These are phyloP conservation scores for Syzygium syzygioides DNA, from an alignment of 441 rosid species.

Conservation along the genomic window DNA sequence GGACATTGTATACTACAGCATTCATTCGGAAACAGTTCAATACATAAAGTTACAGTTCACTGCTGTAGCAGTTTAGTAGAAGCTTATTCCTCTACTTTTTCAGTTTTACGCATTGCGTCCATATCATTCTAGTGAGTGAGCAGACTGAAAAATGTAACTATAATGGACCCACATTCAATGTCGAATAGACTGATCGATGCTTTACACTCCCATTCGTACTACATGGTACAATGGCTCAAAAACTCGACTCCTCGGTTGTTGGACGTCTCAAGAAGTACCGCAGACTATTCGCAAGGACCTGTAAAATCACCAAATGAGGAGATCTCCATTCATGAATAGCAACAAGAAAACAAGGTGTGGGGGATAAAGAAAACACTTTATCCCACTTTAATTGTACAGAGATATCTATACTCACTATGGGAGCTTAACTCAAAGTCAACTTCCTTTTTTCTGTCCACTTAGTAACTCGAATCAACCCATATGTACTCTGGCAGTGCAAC, in stretches of 20 bases:
- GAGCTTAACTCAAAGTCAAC: background rate
- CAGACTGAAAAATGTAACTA: background rate
- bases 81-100: background rate
- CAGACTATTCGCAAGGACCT: conserved; percentile 90
- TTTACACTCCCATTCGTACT: background rate
- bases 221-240: conserved; percentile 33
- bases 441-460: background rate
- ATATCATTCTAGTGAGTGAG: background rate
- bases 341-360: background rate
- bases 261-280: conserved; percentile 96
- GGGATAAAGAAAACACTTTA: background rate
- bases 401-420: background rate
- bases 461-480: background rate
- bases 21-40: background rate
- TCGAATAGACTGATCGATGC: background rate
- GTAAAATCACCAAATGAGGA: conserved; percentile 5
- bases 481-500: background rate
- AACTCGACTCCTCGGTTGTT: conserved; percentile 80
- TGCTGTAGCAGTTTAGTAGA: background rate
- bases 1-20: background rate
- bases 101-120: background rate
- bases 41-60: background rate
- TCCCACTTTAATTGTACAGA: background rate
- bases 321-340: background rate
- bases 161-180: background rate